Conservation (phyloP, 2,329 filamentous ascomycete species). For the Trichoderma semiorbis region DNA sequence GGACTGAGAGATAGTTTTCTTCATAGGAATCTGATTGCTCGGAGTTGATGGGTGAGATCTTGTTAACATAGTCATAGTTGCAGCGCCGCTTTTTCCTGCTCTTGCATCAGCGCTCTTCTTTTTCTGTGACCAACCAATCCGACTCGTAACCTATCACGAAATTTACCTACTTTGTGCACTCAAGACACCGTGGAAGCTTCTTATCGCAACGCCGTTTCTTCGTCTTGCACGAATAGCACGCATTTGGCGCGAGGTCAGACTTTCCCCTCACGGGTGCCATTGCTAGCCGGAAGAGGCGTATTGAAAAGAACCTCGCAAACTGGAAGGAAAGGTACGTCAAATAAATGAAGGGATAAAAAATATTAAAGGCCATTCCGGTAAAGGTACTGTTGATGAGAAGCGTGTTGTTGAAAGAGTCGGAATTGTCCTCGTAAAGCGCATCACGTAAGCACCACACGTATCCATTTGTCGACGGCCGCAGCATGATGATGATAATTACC, state of each 20-base stretch:
- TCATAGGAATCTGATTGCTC: neutral
- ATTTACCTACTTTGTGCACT: neutral
- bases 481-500: neutral
- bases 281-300: neutral
- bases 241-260: neutral
- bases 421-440: neutral
- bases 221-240: neutral
- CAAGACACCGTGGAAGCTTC: neutral
- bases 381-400: neutral
- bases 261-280: neutral
- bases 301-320: neutral
- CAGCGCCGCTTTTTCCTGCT: neutral
- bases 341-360: neutral
- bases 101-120: neutral
- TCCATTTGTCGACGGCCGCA: neutral
- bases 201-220: conserved; percentile 2
- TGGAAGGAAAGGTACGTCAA: neutral
- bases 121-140: neutral
- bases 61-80: neutral
- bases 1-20: neutral
- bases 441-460: conserved; percentile 5
- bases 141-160: rapidly evolving
- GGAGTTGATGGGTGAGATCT: neutral
- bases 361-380: neutral
- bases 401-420: neutral